Evolutionary conservation across 192 early-diverging fungal genomes (phyloP), one percentile per base, ranked within the genome.

Genomic region (Coemansia sp.): DNA sequence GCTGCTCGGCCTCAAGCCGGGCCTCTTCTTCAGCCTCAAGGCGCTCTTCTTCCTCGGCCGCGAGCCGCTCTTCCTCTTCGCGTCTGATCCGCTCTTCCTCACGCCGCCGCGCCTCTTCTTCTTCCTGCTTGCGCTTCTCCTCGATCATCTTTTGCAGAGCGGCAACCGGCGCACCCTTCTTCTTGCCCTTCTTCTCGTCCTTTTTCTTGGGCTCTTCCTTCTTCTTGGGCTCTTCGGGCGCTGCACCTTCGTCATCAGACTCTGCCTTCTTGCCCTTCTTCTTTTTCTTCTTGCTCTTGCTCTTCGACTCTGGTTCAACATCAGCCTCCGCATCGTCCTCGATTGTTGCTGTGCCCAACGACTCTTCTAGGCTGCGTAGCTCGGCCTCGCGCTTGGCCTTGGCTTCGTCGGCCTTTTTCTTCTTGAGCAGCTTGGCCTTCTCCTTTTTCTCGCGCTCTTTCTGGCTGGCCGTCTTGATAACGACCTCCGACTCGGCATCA

Each of bases 1-100:
- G 72, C n/a, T 63, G 83, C 21, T 87, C 84, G 57, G 90, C 92
- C 74, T 94, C 93, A 66, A 86, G 89, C 58, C 77, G 74, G 10
- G 80, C 84, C 69, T 92, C 93, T 56, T 90, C 90, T 79, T 91
- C 90, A 22, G 88, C 92, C 4, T 63, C 79, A 21, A 82, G 53
- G 2, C 75, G 82, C 28, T 72, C 83, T 64, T 90, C 89, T 60
- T 92, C 90, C 59, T 93, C 93, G 10, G 82, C 86, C 6, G 78
- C 84, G 52, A 81, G 66, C 6, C 83, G 82, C 48, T 85, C 74
- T 46, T 90, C 89, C 61, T 94, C 93, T 63, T 93, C 90, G 47
- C 78, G 68, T 9, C 69, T 68, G 38, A 77, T 72, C 51, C 69
- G 74, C 46, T 84, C 85, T 65, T 94, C 94, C 69, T 98, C 94